These are phyloP conservation scores for Parachaetomium inaequale DNA, from an alignment of 495 filamentous ascomycete species.

Conservation along the genomic window DNA sequence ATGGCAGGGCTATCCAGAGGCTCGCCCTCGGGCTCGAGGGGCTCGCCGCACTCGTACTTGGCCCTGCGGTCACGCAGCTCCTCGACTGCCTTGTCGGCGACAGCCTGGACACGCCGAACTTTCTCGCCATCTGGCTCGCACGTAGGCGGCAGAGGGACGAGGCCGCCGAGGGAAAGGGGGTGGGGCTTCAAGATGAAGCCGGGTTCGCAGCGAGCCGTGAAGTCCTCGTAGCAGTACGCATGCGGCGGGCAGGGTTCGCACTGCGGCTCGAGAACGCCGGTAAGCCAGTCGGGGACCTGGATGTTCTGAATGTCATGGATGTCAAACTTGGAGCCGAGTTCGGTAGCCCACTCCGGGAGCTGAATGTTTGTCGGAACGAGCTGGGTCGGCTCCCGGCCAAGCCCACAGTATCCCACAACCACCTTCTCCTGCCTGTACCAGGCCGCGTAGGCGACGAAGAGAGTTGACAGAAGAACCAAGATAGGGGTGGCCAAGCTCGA, in stretches of 20 bases:
- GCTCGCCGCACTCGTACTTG: slow-evolving; percentile 83
- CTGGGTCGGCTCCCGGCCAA: slow-evolving; percentile 58
- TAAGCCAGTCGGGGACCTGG: slow-evolving; percentile 62
- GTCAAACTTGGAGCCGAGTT: slow-evolving; percentile 41
- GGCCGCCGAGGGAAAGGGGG: slow-evolving; percentile 73
- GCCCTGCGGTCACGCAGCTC: slow-evolving; percentile 81
- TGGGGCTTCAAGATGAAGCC: slow-evolving; percentile 85
- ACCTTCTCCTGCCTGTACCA: slow-evolving; percentile 95
- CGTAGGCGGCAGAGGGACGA: slow-evolving; percentile 82
- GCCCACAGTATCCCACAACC: slow-evolving; percentile 89
- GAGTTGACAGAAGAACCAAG: slow-evolving; percentile 60
- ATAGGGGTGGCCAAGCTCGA: slow-evolving; percentile 50
- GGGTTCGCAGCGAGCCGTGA: slow-evolving; percentile 73
- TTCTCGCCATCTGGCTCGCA: slow-evolving; percentile 95
- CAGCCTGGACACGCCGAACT: slow-evolving; percentile 75
- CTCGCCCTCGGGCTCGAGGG: slow-evolving; percentile 58
- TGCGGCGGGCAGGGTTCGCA: slow-evolving; percentile 92
- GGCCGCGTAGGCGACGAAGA: slow-evolving; percentile 66
- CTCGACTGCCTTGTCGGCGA: slow-evolving; percentile 84
- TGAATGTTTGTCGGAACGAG: slow-evolving; percentile 44
- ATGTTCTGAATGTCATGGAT: slow-evolving; percentile 30
- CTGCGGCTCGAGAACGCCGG: slow-evolving; percentile 63
- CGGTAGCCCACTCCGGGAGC: slow-evolving; percentile 42
- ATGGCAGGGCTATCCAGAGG: slow-evolving; percentile 59
- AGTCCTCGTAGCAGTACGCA: slow-evolving; percentile 78